Conservation (phyloP, 129 eudicot genomes). For the Pittosporum tobira region DNA sequence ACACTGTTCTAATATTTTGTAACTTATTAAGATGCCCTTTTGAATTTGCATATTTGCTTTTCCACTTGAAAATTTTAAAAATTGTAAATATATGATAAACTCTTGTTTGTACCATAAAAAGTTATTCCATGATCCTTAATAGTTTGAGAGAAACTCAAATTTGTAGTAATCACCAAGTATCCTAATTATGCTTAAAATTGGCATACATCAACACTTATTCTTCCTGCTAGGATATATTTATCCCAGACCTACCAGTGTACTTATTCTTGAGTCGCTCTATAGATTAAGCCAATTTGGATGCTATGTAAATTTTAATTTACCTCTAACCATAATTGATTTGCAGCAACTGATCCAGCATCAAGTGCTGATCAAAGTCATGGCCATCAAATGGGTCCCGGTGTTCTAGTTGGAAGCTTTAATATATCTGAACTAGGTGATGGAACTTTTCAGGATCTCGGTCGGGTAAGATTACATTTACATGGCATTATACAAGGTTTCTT, state of each 20-base stretch:
- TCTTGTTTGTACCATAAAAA: too few relatives aligned
- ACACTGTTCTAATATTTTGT: too few relatives aligned
- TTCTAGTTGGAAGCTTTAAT: conserved; percentile 72
- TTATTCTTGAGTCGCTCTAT: background rate
- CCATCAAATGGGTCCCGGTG: conserved; percentile 44
- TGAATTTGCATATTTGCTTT: too few relatives aligned
- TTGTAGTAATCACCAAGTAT: too few relatives aligned
- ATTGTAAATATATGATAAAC: too few relatives aligned
- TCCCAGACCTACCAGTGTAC: background rate
- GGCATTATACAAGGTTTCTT: background rate
- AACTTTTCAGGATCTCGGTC: conserved; percentile 59
- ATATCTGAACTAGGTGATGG: conserved; percentile 85
- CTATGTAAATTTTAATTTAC: background rate
- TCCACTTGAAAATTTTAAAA: too few relatives aligned
- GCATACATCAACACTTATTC: too few relatives aligned
- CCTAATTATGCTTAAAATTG: too few relatives aligned
- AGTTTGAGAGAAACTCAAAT: too few relatives aligned
- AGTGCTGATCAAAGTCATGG: conserved; percentile 32
- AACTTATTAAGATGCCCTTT: too few relatives aligned
- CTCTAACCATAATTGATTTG: conserved; percentile 11
- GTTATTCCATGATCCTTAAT: too few relatives aligned
- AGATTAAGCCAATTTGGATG: background rate
- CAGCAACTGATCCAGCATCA: conserved; percentile 64
- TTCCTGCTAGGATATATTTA: too few relatives aligned
- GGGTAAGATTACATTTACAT: conserved; percentile 37